Base-by-base conservation (phyloP, 306 rosid genomes). In the Fragaria vesca region DNA sequence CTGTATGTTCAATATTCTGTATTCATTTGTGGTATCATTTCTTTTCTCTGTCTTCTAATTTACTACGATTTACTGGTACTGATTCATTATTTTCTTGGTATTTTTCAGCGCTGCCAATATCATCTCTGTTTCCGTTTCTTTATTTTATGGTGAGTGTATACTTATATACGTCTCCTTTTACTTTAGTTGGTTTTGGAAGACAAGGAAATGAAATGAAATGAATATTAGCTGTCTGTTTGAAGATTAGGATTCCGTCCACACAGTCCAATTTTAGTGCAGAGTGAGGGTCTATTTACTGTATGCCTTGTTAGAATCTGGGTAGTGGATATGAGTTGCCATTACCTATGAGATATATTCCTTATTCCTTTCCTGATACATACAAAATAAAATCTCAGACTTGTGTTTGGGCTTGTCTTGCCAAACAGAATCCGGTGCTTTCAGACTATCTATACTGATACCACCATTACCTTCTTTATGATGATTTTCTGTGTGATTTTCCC, bases 121-220 rank as follows among this genome's bases (percentile, higher is more conserved):
- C 89, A 36, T 71, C 87, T 66, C 84, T 85, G 30, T 88, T 83
- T 68, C 91, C 87, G 0, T 88, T 83, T 67, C 84, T 88, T 66
- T 88, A 88, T 74, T 85, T 85, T 69, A 88, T 88, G 91, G 91
- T 85, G 66, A 73, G 91, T 81, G 57, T 58, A 20, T 18, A 21
- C 50, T 34, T 54, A 3, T 0, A 2, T 21, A 0, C 4, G 9
- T 2, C 13, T 71, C 16, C 34, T n/a, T n/a, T 43, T 24, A 16
- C 58, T 58, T 61, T 9, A 13, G 52, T 45, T 60, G 26, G 30
- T 9, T 32, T 52, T 72, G 54, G 8, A 32, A 30, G 15, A 48
- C 10, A 17, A 46, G 13, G 43, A 70, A 70, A 28, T 26, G 43
- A 9, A 3, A 47, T 69, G 60, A 9, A 6, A 47, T 69, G 60